These are phyloP conservation scores for Chaetomium globosum DNA, from an alignment of 2,329 filamentous ascomycete genomes.

Conservation along the genomic window DNA sequence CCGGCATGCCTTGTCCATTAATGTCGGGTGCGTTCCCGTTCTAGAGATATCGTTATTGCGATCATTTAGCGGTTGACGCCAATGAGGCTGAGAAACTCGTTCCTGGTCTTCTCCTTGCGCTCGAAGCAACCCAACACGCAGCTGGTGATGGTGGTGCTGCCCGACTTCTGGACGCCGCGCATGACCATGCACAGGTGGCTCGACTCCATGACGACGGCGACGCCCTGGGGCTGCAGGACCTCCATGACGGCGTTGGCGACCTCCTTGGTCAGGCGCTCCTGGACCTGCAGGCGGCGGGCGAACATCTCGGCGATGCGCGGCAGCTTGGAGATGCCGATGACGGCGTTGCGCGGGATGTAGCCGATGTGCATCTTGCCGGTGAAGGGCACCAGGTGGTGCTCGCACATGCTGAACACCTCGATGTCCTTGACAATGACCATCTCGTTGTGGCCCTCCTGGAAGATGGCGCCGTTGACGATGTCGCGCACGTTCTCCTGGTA, in stretches of 20 bases:
- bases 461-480: constrained; percentile 90
- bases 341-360: constrained; percentile 88
- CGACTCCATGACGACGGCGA: constrained; percentile 96
- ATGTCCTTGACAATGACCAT: constrained; percentile 98
- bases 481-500: constrained; percentile 93
- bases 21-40: background rate
- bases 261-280: constrained; percentile 94
- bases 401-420: constrained; percentile 90
- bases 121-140: constrained; percentile 98
- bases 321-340: constrained; percentile 93
- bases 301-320: constrained; percentile 98
- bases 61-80: constrained; percentile 56
- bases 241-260: constrained; percentile 93
- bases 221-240: constrained; percentile 88
- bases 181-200: constrained; percentile 98
- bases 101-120: constrained; percentile 86
- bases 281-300: constrained; percentile 86
- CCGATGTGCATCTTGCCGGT: constrained; percentile 99
- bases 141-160: constrained; percentile 85
- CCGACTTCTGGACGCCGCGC: constrained; percentile 94
- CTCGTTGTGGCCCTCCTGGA: constrained; percentile 95
- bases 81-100: constrained; percentile 87
- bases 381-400: constrained; percentile 97
- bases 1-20: too few relatives aligned
- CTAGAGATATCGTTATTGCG: background rate